Base-by-base conservation (phyloP, 2,329 filamentous ascomycete species). In the Xylariaceae sp. region DNA sequence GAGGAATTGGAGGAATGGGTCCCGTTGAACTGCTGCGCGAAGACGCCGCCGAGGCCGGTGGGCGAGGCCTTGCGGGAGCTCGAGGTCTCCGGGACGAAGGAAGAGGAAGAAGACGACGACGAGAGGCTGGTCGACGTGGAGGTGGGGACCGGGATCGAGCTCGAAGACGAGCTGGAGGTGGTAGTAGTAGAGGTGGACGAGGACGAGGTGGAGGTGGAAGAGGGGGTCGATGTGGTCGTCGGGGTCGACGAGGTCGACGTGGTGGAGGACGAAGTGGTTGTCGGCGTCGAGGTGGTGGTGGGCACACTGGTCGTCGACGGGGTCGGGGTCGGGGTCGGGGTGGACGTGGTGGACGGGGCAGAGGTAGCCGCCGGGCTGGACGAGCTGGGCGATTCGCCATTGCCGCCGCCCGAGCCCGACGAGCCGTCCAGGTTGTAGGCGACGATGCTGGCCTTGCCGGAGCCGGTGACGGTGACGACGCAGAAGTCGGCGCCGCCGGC, bases 401-500 rank as follows among this genome's bases (percentile, higher is more conserved):
- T 46, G 23, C 41, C 36, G 19, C 45, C 48, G 10, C 47, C 48
- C 32, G 46, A 45, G n/a, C 58, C 56, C 25, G 48, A 56, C 4
- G 62, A 64, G 25, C 65, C 65, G 38, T 70, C 65, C 11, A 63
- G 50, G 45, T 59, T 64, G 49, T 63, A 75, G 24, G 84, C 73
- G 17, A 85, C 72, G 43, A 89, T 75, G 49, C 75, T 76, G 27
- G 82, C 84, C 35, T 68, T 75, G 30, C 60, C 58, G 17, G 83
- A 83, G 46, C 73, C 72, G 27, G 77, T 67, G 12, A 87, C 77
- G 11, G 83, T 89, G 10, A 84, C 83, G 30, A 88, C 83, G 48
- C 84, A 90, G 59, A 86, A 89, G 26, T 67, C 63, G 13, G 77
- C 73, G 46, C 72, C 77, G 19, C 82, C 82, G 12, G 82, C 83